A percentile compares a stretch with the other conserved stretches of the same genome.
Conservation (phyloP, 225 moss, liverwort and hornwort genomes). For the Antitrichia curtipendula region DNA sequence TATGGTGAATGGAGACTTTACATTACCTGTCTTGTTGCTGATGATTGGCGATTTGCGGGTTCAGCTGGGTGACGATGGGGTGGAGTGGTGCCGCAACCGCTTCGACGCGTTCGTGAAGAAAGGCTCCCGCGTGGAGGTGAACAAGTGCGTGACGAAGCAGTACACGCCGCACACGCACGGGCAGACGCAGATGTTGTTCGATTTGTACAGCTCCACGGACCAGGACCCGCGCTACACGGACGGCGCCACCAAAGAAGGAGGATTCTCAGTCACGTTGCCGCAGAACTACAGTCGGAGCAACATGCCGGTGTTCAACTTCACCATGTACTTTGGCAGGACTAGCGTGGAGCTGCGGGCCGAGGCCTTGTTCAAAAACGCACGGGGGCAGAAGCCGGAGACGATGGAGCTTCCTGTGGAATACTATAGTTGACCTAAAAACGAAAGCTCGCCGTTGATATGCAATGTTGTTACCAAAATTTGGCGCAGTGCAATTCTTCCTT, state of each 20-base stretch:
- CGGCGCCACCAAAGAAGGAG: slow-evolving; percentile 9
- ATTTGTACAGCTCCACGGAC: slow-evolving; percentile 20
- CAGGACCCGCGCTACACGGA: slow-evolving; percentile 16
- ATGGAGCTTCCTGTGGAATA: slow-evolving; percentile 21
- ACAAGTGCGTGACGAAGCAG: slow-evolving; percentile 11
- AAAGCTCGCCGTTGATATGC: not conserved
- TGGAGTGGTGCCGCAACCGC: slow-evolving; percentile 11
- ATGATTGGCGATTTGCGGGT: not conserved
- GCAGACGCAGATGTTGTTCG: slow-evolving; percentile 11
- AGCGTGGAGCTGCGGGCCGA: slow-evolving; percentile 32
- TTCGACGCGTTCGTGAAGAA: slow-evolving; percentile 28
- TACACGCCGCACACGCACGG: slow-evolving; percentile 6
- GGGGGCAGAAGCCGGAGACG: not conserved
- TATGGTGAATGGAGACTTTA: not conserved
- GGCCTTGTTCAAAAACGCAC: not conserved
- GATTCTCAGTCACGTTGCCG: slow-evolving; percentile 13
- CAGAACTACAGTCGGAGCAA: not conserved
- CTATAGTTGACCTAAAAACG: not conserved
- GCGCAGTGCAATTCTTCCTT: not conserved
- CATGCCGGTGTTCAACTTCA: slow-evolving; percentile 23
- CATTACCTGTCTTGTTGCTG: not conserved
- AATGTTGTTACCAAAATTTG: not conserved
- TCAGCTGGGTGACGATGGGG: not conserved
- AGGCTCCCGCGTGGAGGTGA: slow-evolving; percentile 23
- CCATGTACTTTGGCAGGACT: slow-evolving; percentile 35